phyloP scores from a whole-genome alignment of 176 grass and related monocot species.

The Raddia guianensis region DNA sequence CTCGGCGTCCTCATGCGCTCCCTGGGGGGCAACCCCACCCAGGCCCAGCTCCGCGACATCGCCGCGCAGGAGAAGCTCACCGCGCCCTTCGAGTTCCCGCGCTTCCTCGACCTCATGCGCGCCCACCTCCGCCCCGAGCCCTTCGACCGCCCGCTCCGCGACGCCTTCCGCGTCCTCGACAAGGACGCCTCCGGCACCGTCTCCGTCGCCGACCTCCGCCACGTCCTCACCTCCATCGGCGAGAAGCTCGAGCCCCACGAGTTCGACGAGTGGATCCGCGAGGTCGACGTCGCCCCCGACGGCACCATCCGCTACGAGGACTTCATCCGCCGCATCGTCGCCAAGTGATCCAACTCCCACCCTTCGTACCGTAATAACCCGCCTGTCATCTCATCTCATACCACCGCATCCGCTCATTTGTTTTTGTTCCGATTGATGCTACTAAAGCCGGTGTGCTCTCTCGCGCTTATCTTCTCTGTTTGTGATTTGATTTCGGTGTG shows the following conservation, averaged over 20 bases:
- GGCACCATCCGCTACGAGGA: constrained; percentile 97
- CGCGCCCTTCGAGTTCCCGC: constrained; percentile 78
- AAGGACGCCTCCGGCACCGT: constrained; percentile 85
- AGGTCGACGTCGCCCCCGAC: constrained; percentile 81
- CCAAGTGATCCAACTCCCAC: constrained; percentile 49
- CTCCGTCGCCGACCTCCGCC: constrained; percentile 90
- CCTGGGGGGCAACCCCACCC: constrained; percentile 87
- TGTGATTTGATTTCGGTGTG: constrained; percentile 24
- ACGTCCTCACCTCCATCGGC: constrained; percentile 93
- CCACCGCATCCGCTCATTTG: neutral
- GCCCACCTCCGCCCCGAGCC: constrained; percentile 82
- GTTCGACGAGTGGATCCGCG: constrained; percentile 99
- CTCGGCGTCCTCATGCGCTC: constrained; percentile 97
- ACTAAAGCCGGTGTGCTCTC: neutral
- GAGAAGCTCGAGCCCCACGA: constrained; percentile 95
- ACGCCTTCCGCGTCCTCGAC: constrained; percentile 98
- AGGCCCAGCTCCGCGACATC: constrained; percentile 91
- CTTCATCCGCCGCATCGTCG: constrained; percentile 93
- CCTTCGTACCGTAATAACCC: constrained; percentile 39
- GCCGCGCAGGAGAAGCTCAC: constrained; percentile 71
- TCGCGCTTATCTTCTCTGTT: neutral
- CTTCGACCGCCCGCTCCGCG: constrained; percentile 87
- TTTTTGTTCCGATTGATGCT: neutral
- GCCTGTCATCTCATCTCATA: constrained; percentile 9
- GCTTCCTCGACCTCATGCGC: constrained; percentile 91